Percentiles rank a stretch among this genome's conserved stretches.
Conservation (phyloP, 1,139 yeast genomes). For the Yamadazyma buinensis region DNA sequence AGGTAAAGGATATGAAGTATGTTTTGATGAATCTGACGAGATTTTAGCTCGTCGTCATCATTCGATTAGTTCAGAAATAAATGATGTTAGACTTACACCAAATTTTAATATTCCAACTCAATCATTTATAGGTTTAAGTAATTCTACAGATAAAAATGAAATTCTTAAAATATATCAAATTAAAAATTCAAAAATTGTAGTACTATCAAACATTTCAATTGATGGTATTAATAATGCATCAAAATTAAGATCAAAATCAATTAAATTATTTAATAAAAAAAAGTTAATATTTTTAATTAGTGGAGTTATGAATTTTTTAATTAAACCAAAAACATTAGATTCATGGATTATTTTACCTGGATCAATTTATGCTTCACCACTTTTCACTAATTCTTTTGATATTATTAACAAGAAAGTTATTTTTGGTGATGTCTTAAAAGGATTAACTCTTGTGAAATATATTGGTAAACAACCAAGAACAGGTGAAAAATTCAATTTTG, state of each 20-base stretch:
- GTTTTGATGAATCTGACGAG: slow-evolving; percentile 2
- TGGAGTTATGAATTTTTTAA: slow-evolving; percentile 16
- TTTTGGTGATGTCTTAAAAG: slow-evolving; percentile 21
- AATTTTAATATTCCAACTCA: slow-evolving; percentile 4
- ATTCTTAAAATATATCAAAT: slow-evolving; percentile 13
- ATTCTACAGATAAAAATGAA: slow-evolving; percentile 9
- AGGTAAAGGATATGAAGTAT: neutral
- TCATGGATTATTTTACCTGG: slow-evolving; percentile 14
- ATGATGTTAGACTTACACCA: slow-evolving; percentile 1
- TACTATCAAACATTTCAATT: slow-evolving; percentile 8
- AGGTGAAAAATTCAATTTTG: slow-evolving; percentile 5
- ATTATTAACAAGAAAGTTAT: slow-evolving; percentile 8
- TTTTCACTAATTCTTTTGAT: slow-evolving; percentile 12
- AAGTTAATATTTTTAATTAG: slow-evolving; percentile 11
- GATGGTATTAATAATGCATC: slow-evolving; percentile 12
- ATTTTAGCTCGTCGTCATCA: neutral
- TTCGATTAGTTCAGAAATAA: neutral
- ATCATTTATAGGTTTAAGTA: slow-evolving; percentile 14
- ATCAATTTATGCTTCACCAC: slow-evolving; percentile 11
- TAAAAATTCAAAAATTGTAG: slow-evolving; percentile 9
- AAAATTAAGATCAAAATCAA: slow-evolving; percentile 11
- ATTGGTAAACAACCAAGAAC: slow-evolving; percentile 1
- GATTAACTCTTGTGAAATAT: slow-evolving; percentile 10
- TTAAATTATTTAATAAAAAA: slow-evolving; percentile 8
- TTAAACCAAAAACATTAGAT: slow-evolving; percentile 6